Percentiles rank a stretch among this genome's conserved stretches.
These are phyloP conservation scores for Magnolia kwangsiensis DNA, from an alignment of 164 flowering plant genomes.

Conservation along the genomic window DNA sequence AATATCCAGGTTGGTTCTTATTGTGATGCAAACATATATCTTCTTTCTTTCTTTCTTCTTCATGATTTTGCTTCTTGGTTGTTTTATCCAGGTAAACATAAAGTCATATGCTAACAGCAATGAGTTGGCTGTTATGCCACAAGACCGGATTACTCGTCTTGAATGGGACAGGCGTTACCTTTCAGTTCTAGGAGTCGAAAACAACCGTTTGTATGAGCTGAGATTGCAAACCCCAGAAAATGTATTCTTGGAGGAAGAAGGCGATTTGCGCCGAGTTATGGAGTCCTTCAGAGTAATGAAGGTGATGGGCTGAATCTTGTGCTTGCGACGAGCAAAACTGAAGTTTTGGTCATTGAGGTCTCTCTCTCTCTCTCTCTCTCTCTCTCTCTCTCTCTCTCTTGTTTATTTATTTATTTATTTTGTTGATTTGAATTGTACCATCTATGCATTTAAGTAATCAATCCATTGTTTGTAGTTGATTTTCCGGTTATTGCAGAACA, in stretches of 20 bases:
- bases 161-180: slow-evolving; percentile 93
- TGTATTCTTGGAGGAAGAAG: slow-evolving; percentile 74
- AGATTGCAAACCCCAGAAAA: slow-evolving; percentile 88
- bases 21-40: not conserved
- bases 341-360: slow-evolving; percentile 3
- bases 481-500: no score
- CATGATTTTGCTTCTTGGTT: not conserved
- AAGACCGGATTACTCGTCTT: slow-evolving; percentile 63
- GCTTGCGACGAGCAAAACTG: not conserved
- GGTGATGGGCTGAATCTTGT: slow-evolving; percentile 35
- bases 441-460: no score
- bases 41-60: not conserved
- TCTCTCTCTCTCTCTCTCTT: not conserved
- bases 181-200: slow-evolving; percentile 96
- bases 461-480: no score
- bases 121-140: slow-evolving; percentile 92
- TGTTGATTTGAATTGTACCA: no score
- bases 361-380: not conserved
- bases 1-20: not conserved
- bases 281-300: slow-evolving; percentile 87
- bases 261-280: slow-evolving; percentile 72
- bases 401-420: no score
- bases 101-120: slow-evolving; percentile 94
- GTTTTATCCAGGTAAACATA: slow-evolving; percentile 67
- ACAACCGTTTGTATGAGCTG: slow-evolving; percentile 68